Evolutionary conservation across 331 rosid species (phyloP).

Genomic region (Acacia concinna): DNA sequence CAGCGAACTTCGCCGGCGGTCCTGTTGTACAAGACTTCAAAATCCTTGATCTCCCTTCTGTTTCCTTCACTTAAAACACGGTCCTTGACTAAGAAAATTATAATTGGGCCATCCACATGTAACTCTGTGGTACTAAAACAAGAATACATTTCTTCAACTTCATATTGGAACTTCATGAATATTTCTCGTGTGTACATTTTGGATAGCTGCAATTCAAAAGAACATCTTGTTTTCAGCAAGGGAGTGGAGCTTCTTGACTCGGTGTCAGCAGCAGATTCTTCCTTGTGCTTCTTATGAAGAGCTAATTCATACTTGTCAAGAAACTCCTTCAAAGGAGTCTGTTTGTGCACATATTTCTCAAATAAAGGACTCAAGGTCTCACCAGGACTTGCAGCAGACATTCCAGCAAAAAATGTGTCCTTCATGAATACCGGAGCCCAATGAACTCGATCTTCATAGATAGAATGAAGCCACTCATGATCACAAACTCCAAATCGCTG

Average conservation of each 20-base stretch:
- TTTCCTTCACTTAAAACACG: slow-evolving; percentile 76
- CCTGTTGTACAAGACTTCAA: slow-evolving; percentile 86
- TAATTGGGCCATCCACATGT: slow-evolving; percentile 74
- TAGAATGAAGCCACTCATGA: slow-evolving; percentile 86
- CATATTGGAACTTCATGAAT: slow-evolving; percentile 76
- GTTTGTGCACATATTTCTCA: slow-evolving; percentile 83
- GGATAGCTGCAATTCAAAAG: slow-evolving; percentile 89
- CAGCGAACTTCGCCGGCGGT: slow-evolving; percentile 90
- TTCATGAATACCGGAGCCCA: slow-evolving; percentile 89
- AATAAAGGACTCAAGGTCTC: slow-evolving; percentile 76
- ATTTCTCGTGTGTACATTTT: slow-evolving; percentile 69
- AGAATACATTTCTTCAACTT: slow-evolving; percentile 92
- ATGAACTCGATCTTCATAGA: slow-evolving; percentile 74
- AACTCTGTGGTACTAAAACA: slow-evolving; percentile 86
- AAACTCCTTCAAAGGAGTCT: slow-evolving; percentile 92
- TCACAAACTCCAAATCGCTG: slow-evolving; percentile 72
- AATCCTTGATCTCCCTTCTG: slow-evolving; percentile 74
- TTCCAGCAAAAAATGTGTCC: slow-evolving; percentile 75
- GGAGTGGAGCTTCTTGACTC: slow-evolving; percentile 82
- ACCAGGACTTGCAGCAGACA: slow-evolving; percentile 62
- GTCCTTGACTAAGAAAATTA: slow-evolving; percentile 90
- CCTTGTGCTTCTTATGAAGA: slow-evolving; percentile 79
- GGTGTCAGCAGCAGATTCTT: slow-evolving; percentile 73
- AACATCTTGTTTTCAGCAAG: slow-evolving; percentile 75
- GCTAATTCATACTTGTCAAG: slow-evolving; percentile 94